Conservation (phyloP, 2,329 filamentous ascomycete genomes). For the Ophiocordyceps camponoti-saundersi region DNA sequence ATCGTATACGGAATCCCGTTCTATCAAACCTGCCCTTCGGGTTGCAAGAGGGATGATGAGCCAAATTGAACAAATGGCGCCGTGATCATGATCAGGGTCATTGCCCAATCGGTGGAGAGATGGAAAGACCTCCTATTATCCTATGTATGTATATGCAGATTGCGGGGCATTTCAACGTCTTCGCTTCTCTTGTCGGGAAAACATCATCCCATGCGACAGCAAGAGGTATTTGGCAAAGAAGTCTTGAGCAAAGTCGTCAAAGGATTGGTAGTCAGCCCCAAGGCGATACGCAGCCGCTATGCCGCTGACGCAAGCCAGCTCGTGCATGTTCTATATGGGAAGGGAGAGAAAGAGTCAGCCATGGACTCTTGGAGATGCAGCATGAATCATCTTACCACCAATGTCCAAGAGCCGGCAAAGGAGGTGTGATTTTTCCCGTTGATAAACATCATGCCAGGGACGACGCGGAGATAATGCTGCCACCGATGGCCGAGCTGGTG, state of each 20-base stretch:
- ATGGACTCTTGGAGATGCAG: background rate
- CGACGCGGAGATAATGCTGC: slow-evolving; percentile 46
- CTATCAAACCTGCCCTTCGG: too few species aligned
- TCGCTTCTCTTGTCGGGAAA: slow-evolving; percentile 16
- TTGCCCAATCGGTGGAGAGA: too few species aligned
- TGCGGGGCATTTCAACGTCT: slow-evolving; percentile 2
- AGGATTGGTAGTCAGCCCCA: slow-evolving; percentile 44
- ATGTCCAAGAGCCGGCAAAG: slow-evolving; percentile 51
- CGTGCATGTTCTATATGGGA: slow-evolving; percentile 41
- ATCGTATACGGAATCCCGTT: too few species aligned
- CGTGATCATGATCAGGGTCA: too few species aligned
- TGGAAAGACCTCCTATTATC: too few species aligned
- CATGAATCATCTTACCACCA: slow-evolving; percentile 32
- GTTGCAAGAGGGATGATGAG: too few species aligned
- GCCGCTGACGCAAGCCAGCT: slow-evolving; percentile 53
- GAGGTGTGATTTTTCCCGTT: slow-evolving; percentile 46
- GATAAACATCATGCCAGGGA: slow-evolving; percentile 57
- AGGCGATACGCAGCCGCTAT: slow-evolving; percentile 55
- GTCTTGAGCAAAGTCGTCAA: slow-evolving; percentile 35
- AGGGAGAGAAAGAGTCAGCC: slow-evolving; percentile 2
- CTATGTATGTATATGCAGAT: background rate
- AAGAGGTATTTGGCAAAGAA: slow-evolving; percentile 29
- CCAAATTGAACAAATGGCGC: too few species aligned
- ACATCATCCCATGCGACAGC: slow-evolving; percentile 25
- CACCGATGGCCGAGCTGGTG: slow-evolving; percentile 49